Conservation (phyloP, 257 asterid species). For the Nicotiana otophora region DNA sequence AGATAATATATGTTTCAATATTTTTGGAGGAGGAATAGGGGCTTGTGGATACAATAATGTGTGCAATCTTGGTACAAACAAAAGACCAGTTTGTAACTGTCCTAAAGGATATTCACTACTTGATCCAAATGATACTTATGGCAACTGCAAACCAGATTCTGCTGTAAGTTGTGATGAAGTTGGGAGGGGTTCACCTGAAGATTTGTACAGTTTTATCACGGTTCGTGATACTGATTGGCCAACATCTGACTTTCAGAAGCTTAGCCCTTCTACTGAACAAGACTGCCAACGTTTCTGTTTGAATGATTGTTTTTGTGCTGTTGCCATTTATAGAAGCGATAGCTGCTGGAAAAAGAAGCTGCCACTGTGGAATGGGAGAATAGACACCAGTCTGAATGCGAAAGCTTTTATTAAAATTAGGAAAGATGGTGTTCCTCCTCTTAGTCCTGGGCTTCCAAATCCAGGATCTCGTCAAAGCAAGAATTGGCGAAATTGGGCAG, state of each 20-base stretch:
- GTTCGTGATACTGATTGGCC: slow-evolving; percentile 28
- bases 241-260: not conserved
- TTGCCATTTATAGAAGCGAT: slow-evolving; percentile 16
- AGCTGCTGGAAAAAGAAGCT: slow-evolving; percentile 34
- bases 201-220: slow-evolving; percentile 8
- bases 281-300: slow-evolving; percentile 30
- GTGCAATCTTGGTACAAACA: slow-evolving; percentile 19
- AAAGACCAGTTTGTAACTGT: slow-evolving; percentile 32
- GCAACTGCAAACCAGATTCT: slow-evolving; percentile 28
- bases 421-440: slow-evolving; percentile 10
- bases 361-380: slow-evolving; percentile 35
- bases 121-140: slow-evolving; percentile 22
- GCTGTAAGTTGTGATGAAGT: slow-evolving; percentile 15
- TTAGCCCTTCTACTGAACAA: slow-evolving; percentile 6
- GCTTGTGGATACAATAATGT: slow-evolving; percentile 51
- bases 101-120: slow-evolving; percentile 23
- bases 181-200: slow-evolving; percentile 2
- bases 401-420: slow-evolving; percentile 15
- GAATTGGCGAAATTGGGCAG: not conserved
- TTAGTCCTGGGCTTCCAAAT: not conserved
- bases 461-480: slow-evolving; percentile 10
- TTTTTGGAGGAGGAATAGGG: slow-evolving; percentile 14
- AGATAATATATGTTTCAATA: slow-evolving; percentile 19
- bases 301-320: slow-evolving; percentile 41
- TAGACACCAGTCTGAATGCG: not conserved